Base-by-base conservation (phyloP, 1,284 basidiomycete species). In the Malassezia japonica region DNA sequence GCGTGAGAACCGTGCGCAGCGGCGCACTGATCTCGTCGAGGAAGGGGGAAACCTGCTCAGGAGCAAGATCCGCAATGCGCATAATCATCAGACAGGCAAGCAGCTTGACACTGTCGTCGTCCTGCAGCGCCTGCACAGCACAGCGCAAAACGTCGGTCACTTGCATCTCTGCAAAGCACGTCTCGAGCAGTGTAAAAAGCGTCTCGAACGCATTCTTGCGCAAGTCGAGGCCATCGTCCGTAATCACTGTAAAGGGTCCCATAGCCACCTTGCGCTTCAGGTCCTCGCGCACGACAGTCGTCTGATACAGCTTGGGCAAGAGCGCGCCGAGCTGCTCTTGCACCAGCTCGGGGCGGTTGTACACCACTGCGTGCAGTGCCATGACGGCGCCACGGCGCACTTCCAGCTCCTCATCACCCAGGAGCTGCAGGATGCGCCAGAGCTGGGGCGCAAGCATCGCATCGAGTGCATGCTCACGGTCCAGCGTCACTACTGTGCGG, bases 161-260 rank as follows among this genome's bases (percentile, higher is more conserved):
- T 64, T 91, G 87, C 40, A 96, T 79, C 67, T 85, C 85, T 50
- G 80, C 78, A 46, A 94, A 79, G 70, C 87, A 91, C 0, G 88
- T 92, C 65, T 94, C 89, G 48, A 95, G 81, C 56, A 96, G 76
- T 15, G 91, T 95, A 72, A 92, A 92, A 79, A 98, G 87, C 4
- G 91, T 92, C 75, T 98, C 92, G 75, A 87, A 96, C 2, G 92
- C 92, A 0, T 87, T 91, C 78, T 76, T 73, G 71, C 79, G 83
- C n/a, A 87, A 81, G 59, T 94, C 89, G 9, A 94, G 78, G 44
- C 90, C 89, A 61, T 92, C 88, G 65, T 94, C 89, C 29, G 89
- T 86, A 70, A 85, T 87, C 74, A 92, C 88, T 46, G 86, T 90
- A 84, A 90, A 99, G 0, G 94, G 94, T 13, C 94, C 94, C 94